These are phyloP conservation scores for Leucosporidium creatinivorum DNA, from an alignment of 768 basidiomycete species.

Conservation along the genomic window DNA sequence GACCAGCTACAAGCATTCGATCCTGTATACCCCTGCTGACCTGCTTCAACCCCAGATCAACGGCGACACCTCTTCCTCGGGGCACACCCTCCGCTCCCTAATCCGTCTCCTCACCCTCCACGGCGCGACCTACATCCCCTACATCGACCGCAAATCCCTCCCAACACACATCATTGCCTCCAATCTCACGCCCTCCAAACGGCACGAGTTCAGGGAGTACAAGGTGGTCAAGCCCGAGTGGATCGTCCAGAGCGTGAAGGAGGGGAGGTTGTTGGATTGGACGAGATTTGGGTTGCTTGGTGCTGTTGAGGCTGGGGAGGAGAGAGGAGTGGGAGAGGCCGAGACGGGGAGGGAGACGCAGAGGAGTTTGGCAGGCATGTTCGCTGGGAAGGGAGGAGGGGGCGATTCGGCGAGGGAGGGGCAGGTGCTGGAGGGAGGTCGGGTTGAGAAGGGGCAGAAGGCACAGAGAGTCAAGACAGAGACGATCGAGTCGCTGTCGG, in stretches of 20 bases:
- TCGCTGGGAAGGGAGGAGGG: no score
- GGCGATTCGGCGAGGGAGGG: background rate
- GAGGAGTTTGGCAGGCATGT: slow-evolving; percentile 24
- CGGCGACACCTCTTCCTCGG: slow-evolving; percentile 56
- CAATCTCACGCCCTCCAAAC: slow-evolving; percentile 80
- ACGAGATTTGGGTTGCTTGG: slow-evolving; percentile 49
- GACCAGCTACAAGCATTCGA: background rate
- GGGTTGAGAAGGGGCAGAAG: no score
- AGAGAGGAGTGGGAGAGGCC: background rate
- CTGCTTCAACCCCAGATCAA: slow-evolving; percentile 57
- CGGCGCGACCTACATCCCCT: slow-evolving; percentile 61
- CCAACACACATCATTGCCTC: slow-evolving; percentile 86
- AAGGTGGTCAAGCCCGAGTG: slow-evolving; percentile 84
- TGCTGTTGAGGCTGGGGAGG: background rate
- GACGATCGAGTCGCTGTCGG: slow-evolving; percentile 20
- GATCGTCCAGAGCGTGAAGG: slow-evolving; percentile 71
- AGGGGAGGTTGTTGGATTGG: slow-evolving; percentile 69
- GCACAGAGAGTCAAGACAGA: background rate
- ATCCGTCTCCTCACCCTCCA: slow-evolving; percentile 69
- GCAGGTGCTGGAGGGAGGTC: background rate
- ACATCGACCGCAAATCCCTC: slow-evolving; percentile 75
- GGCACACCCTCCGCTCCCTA: slow-evolving; percentile 64
- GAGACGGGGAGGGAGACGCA: slow-evolving; percentile 21
- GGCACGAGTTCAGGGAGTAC: slow-evolving; percentile 79
- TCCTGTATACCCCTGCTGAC: background rate